Base-by-base conservation (phyloP, 768 basidiomycete genomes). In the Rhodotorula graminis region DNA sequence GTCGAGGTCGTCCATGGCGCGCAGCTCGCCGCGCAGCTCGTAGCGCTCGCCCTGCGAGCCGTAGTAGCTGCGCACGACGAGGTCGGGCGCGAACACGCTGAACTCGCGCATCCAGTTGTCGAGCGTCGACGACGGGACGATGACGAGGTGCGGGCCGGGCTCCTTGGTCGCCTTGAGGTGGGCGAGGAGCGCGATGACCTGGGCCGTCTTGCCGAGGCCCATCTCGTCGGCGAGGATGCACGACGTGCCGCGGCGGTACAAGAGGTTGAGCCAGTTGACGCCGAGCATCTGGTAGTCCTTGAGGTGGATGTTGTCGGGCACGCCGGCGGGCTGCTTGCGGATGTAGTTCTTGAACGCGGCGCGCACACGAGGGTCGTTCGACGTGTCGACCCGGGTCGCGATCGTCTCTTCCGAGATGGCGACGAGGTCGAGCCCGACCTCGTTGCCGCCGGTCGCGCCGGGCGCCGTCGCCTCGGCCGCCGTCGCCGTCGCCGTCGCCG, bases 101-200 rank as follows among this genome's bases (percentile, higher is more conserved):
- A 99, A 98, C 82, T 99, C 96, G 76, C 96, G 87, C 81, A 92
- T 90, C 96, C 96, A 99, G 78, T 99, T 99, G 81, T 99, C 96
- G 37, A 98, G 83, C 0, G 94, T 97, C 8, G 95, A 98, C 8
- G 95, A 97, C 89, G 96, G 96, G 18, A 99, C 96, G 76, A 98
- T 88, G 63, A 99, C 85, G 42, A 98, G 87, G 82, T 97, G 93
- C 23, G 94, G 93, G 0, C 93, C 95, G 0, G 61, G 44, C 66
- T 84, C 85, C 27, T 89, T 90, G 61, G 83, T 85, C 77, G 92
- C 90, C 80, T 90, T 91, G 63, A 98, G 84, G 77, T 90, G 85
- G 8, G 94, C 91, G 72, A 98, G 87, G 83, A 99, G 96, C 66
- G 93, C 90, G 80, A 99, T 99, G 66, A 99, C 96, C 82, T 99